phyloP scores from a whole-genome alignment of 108 stramenopile species.

The Cylindrotheca fusiformis region DNA sequence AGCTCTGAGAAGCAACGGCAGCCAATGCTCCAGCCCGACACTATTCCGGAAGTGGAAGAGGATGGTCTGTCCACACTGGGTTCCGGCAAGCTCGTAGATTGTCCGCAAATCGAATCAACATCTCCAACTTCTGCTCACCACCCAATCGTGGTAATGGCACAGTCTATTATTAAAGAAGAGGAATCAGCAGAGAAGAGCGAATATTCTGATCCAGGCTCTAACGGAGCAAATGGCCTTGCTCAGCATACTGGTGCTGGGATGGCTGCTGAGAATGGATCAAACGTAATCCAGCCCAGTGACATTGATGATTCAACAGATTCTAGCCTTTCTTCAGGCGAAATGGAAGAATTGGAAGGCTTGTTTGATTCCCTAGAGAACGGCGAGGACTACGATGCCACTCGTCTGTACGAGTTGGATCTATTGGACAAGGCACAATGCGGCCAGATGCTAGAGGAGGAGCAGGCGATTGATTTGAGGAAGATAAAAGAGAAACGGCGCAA shows the following conservation, averaged over 20 bases:
- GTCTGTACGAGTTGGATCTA: not conserved
- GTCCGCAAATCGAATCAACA: not conserved
- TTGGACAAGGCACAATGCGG: not conserved
- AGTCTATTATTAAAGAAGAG: not conserved
- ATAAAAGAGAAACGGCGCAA: not conserved
- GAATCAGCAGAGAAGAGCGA: not conserved
- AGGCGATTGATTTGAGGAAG: not conserved
- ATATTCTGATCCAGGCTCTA: not conserved
- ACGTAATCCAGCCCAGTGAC: not conserved
- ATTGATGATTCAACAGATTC: not conserved
- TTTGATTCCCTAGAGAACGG: not conserved
- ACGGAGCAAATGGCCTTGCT: not conserved
- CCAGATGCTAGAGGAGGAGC: not conserved
- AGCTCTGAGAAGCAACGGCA: too few relatives aligned
- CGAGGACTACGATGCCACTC: not conserved
- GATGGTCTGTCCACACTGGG: too few relatives aligned
- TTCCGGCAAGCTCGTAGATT: too few relatives aligned
- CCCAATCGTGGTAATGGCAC: too few relatives aligned
- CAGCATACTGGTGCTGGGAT: too few relatives aligned
- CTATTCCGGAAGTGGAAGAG: constrained; percentile 5
- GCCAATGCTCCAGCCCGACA: constrained; percentile 6
- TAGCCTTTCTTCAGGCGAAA: not conserved
- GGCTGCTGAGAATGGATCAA: not conserved
- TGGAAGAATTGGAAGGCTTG: not conserved
- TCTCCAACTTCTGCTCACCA: too few relatives aligned